A percentile compares a stretch with the other conserved stretches of the same genome.
Conservation (phyloP, 2,329 filamentous ascomycete species). For the Pestalotiopsis sp. region DNA sequence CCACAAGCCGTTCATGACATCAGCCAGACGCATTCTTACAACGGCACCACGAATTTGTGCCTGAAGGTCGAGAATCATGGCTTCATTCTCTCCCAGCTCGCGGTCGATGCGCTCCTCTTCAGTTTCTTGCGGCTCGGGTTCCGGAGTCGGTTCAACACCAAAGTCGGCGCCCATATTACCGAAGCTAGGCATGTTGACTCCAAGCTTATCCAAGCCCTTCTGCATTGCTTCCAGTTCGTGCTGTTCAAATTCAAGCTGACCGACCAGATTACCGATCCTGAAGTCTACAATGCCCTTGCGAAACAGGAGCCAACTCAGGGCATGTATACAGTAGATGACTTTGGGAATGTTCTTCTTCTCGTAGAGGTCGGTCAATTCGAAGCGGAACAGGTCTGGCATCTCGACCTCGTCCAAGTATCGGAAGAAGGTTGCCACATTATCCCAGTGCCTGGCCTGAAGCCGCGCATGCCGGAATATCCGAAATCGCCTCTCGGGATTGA, state of each 20-base stretch:
- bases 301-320: slow-evolving; percentile 94
- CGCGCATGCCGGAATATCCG: slow-evolving; percentile 86
- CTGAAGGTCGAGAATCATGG: slow-evolving; percentile 76
- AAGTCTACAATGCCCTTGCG: slow-evolving; percentile 95
- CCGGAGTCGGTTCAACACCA: slow-evolving; percentile 76
- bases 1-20: slow-evolving; percentile 89
- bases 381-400: slow-evolving; percentile 92
- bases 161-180: slow-evolving; percentile 97
- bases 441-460: slow-evolving; percentile 92
- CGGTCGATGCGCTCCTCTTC: slow-evolving; percentile 87
- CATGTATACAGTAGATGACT: slow-evolving; percentile 98
- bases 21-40: slow-evolving; percentile 74
- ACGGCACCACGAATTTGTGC: slow-evolving; percentile 83
- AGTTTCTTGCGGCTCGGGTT: slow-evolving; percentile 80
- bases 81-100: slow-evolving; percentile 78
- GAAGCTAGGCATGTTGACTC: slow-evolving; percentile 95
- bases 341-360: slow-evolving; percentile 99
- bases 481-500: slow-evolving; percentile 75
- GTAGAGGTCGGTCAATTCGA: slow-evolving; percentile 96
- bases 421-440: slow-evolving; percentile 98
- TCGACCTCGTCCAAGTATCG: slow-evolving; percentile 89
- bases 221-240: slow-evolving; percentile 97
- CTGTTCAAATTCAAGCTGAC: slow-evolving; percentile 95
- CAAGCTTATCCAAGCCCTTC: slow-evolving; percentile 93
- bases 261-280: slow-evolving; percentile 93